Conservation (phyloP, 2,329 filamentous ascomycete genomes). For the Diaporthe eres region DNA sequence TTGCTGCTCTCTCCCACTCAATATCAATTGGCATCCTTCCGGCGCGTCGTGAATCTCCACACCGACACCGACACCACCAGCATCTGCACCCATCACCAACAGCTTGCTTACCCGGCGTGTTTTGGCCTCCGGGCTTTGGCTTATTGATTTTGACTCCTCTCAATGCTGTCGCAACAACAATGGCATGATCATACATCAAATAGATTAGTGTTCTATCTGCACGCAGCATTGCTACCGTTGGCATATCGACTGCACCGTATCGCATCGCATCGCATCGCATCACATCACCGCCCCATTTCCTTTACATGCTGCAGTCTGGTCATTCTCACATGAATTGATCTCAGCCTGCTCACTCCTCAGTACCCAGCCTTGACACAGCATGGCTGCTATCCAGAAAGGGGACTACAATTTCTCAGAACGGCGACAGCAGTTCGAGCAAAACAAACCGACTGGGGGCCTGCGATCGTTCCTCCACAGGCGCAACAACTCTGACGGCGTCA, state of each 20-base stretch:
- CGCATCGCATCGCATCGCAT: not conserved
- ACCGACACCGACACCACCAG: conserved; percentile 1
- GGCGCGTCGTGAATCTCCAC: conserved; percentile 32
- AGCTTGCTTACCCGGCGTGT: conserved; percentile 29
- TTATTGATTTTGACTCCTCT: conserved; percentile 12
- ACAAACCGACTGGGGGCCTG: conserved; percentile 36
- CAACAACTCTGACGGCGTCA: conserved; percentile 40
- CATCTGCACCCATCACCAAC: not conserved
- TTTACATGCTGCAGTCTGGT: not conserved
- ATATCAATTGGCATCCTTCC: conserved; percentile 29
- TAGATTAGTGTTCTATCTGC: conserved; percentile 2
- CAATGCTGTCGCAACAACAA: not conserved
- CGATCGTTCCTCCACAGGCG: conserved; percentile 40
- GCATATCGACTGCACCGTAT: conserved; percentile 6
- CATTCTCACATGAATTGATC: conserved; percentile 32
- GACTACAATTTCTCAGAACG: conserved; percentile 41
- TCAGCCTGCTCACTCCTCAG: not conserved
- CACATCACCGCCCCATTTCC: not conserved
- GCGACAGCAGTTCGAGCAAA: conserved; percentile 41
- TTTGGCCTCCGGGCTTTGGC: not conserved
- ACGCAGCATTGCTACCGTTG: not conserved
- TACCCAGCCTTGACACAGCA: conserved; percentile 33
- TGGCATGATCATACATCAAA: conserved; percentile 26
- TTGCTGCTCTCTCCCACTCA: conserved; percentile 16
- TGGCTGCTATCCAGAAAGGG: conserved; percentile 41